Conservation (phyloP, 192 early-diverging fungal genomes). For the Blastocladiella britannica region DNA sequence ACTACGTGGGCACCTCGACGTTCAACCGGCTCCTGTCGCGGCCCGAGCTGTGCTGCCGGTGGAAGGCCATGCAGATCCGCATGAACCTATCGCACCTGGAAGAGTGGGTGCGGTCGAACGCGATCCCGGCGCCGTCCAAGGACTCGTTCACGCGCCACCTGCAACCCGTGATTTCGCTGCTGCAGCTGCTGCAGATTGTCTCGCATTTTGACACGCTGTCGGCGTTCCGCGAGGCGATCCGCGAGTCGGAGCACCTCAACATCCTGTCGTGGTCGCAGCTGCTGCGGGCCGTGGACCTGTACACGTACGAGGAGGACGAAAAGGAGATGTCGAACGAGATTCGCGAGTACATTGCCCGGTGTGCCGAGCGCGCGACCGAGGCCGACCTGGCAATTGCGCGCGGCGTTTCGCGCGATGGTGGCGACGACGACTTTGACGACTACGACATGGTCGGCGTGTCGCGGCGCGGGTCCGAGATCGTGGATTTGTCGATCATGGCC, state of each 20-base stretch:
- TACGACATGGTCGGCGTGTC: constrained; percentile 2
- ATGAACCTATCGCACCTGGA: constrained; percentile 61
- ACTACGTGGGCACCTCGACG: constrained; percentile 49
- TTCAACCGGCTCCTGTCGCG: constrained; percentile 73
- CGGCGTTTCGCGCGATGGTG: too few species aligned
- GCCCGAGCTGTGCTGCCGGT: constrained; percentile 50
- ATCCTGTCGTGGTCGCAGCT: constrained; percentile 50
- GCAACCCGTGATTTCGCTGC: constrained; percentile 52
- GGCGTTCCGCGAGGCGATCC: constrained; percentile 51
- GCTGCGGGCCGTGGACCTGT: constrained; percentile 45
- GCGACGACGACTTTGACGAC: constrained; percentile 1
- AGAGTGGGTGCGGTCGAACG: constrained; percentile 61
- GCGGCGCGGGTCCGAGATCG: constrained; percentile 6
- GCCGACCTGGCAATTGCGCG: constrained; percentile 1
- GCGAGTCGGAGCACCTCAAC: constrained; percentile 29
- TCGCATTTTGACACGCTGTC: constrained; percentile 50
- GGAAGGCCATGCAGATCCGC: constrained; percentile 60
- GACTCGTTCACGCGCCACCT: constrained; percentile 17
- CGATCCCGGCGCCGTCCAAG: constrained; percentile 14
- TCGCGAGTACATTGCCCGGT: constrained; percentile 46
- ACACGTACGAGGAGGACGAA: constrained; percentile 81
- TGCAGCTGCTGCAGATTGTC: constrained; percentile 62
- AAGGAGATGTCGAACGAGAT: constrained; percentile 44
- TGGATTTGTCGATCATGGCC: neutral
- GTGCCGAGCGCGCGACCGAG: constrained; percentile 46